Conservation (phyloP, 2,329 filamentous ascomycete genomes). For the Fusarium pseudoanthophilum region DNA sequence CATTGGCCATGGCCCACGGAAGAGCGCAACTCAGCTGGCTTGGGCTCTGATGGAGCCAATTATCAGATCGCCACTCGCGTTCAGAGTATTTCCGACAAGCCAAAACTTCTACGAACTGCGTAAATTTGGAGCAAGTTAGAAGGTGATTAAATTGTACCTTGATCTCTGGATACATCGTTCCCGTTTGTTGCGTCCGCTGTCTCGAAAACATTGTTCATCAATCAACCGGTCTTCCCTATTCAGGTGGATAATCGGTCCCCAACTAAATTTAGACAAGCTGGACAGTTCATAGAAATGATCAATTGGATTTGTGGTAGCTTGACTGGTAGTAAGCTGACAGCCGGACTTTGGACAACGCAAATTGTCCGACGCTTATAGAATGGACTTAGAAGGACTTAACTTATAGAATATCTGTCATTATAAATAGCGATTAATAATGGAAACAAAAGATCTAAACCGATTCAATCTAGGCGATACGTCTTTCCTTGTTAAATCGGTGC, state of each 20-base stretch:
- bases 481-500: too few species aligned
- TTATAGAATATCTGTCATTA: neutral
- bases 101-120: neutral
- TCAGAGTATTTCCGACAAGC: neutral
- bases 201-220: neutral
- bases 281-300: neutral
- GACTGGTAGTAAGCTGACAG: neutral
- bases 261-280: too few species aligned
- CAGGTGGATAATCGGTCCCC: neutral
- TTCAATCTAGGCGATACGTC: neutral
- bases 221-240: neutral
- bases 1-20: fast-evolving
- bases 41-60: too few species aligned
- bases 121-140: neutral
- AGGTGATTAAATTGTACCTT: fast-evolving
- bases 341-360: constrained; percentile 31
- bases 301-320: fast-evolving
- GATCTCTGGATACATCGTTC: neutral
- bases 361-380: constrained; percentile 12
- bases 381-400: constrained; percentile 3
- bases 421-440: neutral
- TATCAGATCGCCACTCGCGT: too few species aligned
- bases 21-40: too few species aligned
- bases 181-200: neutral
- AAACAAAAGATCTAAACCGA: fast-evolving